Base-by-base conservation (phyloP, 2,329 filamentous ascomycete genomes). In the Aspergillus brasiliensis region DNA sequence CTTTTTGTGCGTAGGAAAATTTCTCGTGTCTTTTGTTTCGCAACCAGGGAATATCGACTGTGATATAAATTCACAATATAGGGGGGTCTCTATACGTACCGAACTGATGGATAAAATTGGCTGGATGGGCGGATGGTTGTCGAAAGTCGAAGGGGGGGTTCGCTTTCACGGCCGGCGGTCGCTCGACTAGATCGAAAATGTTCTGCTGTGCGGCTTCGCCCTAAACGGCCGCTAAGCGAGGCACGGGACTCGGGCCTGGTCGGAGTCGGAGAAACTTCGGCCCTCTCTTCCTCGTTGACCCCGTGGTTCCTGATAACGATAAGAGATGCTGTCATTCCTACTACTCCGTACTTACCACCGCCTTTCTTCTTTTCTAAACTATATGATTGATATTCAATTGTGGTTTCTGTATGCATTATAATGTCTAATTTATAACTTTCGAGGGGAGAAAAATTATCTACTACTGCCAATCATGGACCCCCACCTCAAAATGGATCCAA, bases 121-220 rank as follows among this genome's bases (percentile, higher is more conserved):
- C 67, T 66, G 69, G 69, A 68, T 68, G 69, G 67, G 56, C 31
- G 70, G 69, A 73, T 71, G 69, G 68, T 69, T 76, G 74, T 76
- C 74, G 73, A 76, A 72, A 76, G 74, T 76, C 73, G 73, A 75
- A 73, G 69, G 63, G 70, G 71, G 68, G 70, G 67, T 71, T 70
- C 66, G 40, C 68, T 72, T 70, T 73, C 71, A 68, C 70, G 69
- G 67, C 67, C 67, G 65, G 66, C 71, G 64, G 68, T 69, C 68
- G 73, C 70, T 71, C 71, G 65, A 66, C 58, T 63, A 65, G 63
- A 63, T 68, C 66, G 69, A 75, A 73, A 74, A 68, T 77, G 70
- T 70, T 63, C 61, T 67, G 71, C 73, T 76, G 75, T 77, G 74
- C 72, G 74, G 68, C 69, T 67, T 67, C 72, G 71, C 73, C 74